A percentile compares a stretch with the other conserved stretches of the same genome.
Conservation (phyloP, 352 stramenopile species). For the Globisporangium okanoganense region DNA sequence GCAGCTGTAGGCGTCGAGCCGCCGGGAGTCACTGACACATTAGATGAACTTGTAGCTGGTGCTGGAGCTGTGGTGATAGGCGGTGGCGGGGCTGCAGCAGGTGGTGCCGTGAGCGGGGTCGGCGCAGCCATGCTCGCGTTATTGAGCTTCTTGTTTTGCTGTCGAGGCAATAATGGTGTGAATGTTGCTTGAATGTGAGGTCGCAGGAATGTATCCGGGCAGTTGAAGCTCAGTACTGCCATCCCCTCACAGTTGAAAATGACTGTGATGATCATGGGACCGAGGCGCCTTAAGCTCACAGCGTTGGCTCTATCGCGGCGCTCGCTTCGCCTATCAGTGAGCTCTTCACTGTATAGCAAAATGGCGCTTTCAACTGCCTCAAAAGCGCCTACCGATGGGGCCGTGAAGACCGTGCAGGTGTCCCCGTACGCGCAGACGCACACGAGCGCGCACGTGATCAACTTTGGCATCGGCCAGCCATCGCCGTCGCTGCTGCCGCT, state of each 20-base stretch:
- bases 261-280: neutral
- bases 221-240: neutral
- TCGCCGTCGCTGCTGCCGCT: conserved; percentile 73
- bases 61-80: neutral
- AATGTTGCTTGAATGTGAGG: neutral
- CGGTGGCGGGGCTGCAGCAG: neutral
- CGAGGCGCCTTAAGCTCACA: neutral
- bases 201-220: neutral
- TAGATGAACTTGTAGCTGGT: neutral
- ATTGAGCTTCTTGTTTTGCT: neutral
- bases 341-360: neutral
- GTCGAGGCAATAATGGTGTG: neutral
- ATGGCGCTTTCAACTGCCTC: neutral
- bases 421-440: conserved; percentile 68
- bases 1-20: neutral
- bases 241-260: neutral
- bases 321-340: neutral
- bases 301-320: neutral
- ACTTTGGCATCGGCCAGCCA: conserved; percentile 85
- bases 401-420: conserved; percentile 41
- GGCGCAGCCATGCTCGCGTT: neutral
- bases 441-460: conserved; percentile 58
- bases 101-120: neutral
- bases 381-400: neutral
- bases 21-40: neutral